Evolutionary conservation across 2,329 filamentous ascomycete genomes (phyloP), one percentile per base, ranked within the genome.

Genomic region (Xylaria sp.): DNA sequence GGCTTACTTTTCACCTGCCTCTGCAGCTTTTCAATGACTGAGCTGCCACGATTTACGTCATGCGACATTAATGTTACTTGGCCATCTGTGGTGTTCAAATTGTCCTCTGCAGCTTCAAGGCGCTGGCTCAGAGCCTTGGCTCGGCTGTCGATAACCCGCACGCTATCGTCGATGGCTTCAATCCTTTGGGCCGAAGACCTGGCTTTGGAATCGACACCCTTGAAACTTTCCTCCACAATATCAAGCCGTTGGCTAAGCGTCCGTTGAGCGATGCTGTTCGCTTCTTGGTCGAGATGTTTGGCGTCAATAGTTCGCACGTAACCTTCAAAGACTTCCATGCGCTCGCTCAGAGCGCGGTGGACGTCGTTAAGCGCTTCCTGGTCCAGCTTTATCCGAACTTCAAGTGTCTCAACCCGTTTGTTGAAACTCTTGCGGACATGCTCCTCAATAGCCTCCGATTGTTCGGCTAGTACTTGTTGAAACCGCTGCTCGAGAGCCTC

Each of bases 211-310:
- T 74, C 73, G 38, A 73, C 33, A n/a, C 61, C 62, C 29, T 63
- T 69, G 38, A 73, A 42, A 17, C 17, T 51, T 10, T 69, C 69
- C 61, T 74, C 73, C 9, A 70, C 63, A 2, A 57, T 49, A n/a
- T 72, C 67, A n/a, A 75, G 69, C 10, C 73, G 71, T 55, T 70
- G 68, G 47, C 67, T 58, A n/a, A 75, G 68, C 0, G 62, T 65
- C 36, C 69, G 57, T 58, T 73, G 69, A 10, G 67, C 69, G 27
- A 75, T 71, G 36, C 63, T 63, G 42, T 69, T 68, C 15, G 73
- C 73, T 59, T 75, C 73, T 61, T 73, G 70, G n/a, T 75, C 73
- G 11, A 75, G 71, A 38, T 75, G 73, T 64, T 73, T 74, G 55
- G 71, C 45, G 61, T 75, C 73, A 27, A 75, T 69, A 11, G 70